Evolutionary conservation across 148 eudicot genomes (phyloP), one percentile per base, ranked within the genome.

Genomic region (Silene conica): DNA sequence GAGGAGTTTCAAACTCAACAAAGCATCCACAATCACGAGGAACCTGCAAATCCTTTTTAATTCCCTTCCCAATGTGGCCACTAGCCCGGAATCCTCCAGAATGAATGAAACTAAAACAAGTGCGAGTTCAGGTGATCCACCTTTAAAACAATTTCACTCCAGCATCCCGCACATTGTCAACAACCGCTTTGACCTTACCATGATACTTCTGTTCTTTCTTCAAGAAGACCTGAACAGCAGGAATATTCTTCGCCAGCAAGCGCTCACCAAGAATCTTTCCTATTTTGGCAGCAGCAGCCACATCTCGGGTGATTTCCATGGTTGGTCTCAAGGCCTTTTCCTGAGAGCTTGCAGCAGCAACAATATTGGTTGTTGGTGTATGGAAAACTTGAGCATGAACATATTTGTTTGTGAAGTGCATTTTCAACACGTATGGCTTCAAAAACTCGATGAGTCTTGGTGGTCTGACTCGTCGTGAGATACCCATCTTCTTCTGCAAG

Each of bases 241-340:
- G 93, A 38, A 94, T 88, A 16, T 88, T 78, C 65, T 84, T 85
- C 13, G 76, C 61, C 67, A 88, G 65, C 69, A 94, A 81, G 54
- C 98, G 86, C 72, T 94, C 97, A 26, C 93, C 98, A 12, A 94
- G 88, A 60, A 94, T 81, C 83, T 92, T 92, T 3, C 98, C 97
- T 19, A 94, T 94, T 84, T 84, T 90, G 0, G 89, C 88, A 62
- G 98, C 97, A 48, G 97, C 98, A 23, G 93, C 86, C 45, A 87
- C 92, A 57, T 94, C 97, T 20, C 92, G 79, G 5, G 96, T 88
- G 77, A 79, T 84, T 71, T 71, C 86, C 97, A 94, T 78, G 76
- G 77, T 86, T 48, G 88, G 26, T 76, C 96, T 84, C 63, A 94
- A 77, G 2, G 82, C 82, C 81, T 90, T 94, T 86, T 94, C 98